phyloP scores from a whole-genome alignment of 2,329 filamentous ascomycete genomes.

The Dactylellina leptospora region DNA sequence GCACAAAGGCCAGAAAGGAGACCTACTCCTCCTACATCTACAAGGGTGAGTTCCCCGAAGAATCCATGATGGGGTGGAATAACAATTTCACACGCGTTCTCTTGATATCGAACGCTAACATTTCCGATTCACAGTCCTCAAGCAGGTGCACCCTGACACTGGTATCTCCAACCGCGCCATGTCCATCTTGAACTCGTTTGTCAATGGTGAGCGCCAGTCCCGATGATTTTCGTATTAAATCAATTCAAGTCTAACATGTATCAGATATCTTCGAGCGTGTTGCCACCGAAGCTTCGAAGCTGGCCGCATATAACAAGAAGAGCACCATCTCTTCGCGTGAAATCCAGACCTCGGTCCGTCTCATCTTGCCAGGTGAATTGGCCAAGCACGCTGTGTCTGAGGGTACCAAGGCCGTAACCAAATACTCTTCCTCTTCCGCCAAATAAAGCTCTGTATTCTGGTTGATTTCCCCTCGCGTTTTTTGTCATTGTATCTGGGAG shows the following conservation, averaged over 20 bases:
- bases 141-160: constrained; percentile 99
- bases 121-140: constrained; percentile 88
- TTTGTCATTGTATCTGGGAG: constrained; percentile 58
- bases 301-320: constrained; percentile 99
- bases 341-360: constrained; percentile 98
- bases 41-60: constrained; percentile 74
- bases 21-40: constrained; percentile 99
- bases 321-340: constrained; percentile 99
- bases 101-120: constrained; percentile 8
- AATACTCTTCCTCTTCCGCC: constrained; percentile 94
- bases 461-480: constrained; percentile 68
- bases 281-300: constrained; percentile 97
- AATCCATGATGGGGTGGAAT: neutral
- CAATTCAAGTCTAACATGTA: constrained; percentile 5
- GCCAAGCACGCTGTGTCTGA: constrained; percentile 99
- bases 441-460: constrained; percentile 73
- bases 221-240: constrained; percentile 8
- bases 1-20: constrained; percentile 99
- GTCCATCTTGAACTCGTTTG: constrained; percentile 99
- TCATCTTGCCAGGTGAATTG: constrained; percentile 97
- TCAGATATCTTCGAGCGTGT: constrained; percentile 99
- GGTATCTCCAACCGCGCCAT: constrained; percentile 99
- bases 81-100: neutral
- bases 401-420: constrained; percentile 99
- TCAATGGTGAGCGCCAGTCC: constrained; percentile 77